Conservation (phyloP, 1,284 basidiomycete genomes). For the Fomitopsis palustris region DNA sequence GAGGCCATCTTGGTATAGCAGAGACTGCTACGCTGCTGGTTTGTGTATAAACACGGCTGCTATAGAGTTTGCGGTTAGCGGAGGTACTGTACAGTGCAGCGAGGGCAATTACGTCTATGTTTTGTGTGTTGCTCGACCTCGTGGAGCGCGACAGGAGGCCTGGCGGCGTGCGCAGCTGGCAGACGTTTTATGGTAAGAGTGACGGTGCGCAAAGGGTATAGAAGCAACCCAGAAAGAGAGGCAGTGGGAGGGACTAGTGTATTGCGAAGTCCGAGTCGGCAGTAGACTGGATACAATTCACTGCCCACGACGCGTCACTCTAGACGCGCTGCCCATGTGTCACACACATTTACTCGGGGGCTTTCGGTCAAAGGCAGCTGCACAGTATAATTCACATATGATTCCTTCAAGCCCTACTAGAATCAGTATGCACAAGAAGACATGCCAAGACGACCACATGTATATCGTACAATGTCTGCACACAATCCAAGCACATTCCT, state of each 20-base stretch:
- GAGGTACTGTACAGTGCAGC: background rate
- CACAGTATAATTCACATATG: background rate
- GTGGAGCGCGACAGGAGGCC: background rate
- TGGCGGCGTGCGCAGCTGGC: background rate
- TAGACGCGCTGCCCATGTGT: too few species aligned
- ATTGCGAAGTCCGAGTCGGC: too few species aligned
- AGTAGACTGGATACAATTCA: too few species aligned
- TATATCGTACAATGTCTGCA: background rate
- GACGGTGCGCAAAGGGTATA: background rate
- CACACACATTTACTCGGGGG: too few species aligned
- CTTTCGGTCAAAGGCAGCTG: too few species aligned
- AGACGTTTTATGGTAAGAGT: background rate
- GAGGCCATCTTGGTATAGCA: background rate
- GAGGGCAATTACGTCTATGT: constrained; percentile 1
- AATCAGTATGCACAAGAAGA: background rate
- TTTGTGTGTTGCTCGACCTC: background rate
- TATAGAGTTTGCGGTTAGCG: background rate
- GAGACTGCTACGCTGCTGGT: background rate
- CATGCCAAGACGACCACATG: background rate
- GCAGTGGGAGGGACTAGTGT: too few species aligned
- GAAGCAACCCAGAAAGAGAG: background rate
- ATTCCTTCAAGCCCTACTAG: background rate
- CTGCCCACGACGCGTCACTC: too few species aligned
- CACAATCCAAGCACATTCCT: background rate
- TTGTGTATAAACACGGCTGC: background rate